Base-by-base conservation (phyloP, 2,329 filamentous ascomycete genomes). In the Talaromyces verruculosus region DNA sequence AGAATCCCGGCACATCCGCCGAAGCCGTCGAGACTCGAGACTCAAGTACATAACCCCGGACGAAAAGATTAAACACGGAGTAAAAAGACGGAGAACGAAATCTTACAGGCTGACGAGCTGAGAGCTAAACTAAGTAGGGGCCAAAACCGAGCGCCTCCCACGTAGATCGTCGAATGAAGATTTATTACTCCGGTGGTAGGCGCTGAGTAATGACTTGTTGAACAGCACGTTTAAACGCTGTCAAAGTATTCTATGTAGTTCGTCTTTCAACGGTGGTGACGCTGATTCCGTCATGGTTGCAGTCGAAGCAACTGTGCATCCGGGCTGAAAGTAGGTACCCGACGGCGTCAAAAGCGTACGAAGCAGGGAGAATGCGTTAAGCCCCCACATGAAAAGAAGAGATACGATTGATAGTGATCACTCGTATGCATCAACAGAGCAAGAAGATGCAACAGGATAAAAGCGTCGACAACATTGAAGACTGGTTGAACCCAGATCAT, bases 81-180 rank as follows among this genome's bases (percentile, higher is more conserved):
- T 30, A 30, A 60, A 59, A 60, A 30, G 25, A 60, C 39, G 22
- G 39, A 45, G 39, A 45, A 45, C 10, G 7, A 10, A 30, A 28
- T 45, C 19, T 45, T 17, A 45, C 57, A 30, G 57, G 41, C 41
- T 15, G 43, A 10, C 28, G 11, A 61, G 25, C 37, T 30, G 39
- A n/a, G 39, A 33, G 25, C 59, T 49, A 61, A 4, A 49, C 57
- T 25, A 25, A 49, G 43, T 39, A 51, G 60, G 60, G 60, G 60
- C 60, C 60, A 53, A 53, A 62, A 41, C 22, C 30, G 19, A 51
- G 37, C 57, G 57, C 45, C 45, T 49, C 60, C 45, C 43, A 62
- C 47, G 60, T 39, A 62, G 45, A 51, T 39, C 41, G 28, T 30
- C 22, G 25, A 30, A 15, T 25, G 51, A 37, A 33, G 49, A 39